Conservation (phyloP, 163 green algal species). For the Volvox carteri region DNA sequence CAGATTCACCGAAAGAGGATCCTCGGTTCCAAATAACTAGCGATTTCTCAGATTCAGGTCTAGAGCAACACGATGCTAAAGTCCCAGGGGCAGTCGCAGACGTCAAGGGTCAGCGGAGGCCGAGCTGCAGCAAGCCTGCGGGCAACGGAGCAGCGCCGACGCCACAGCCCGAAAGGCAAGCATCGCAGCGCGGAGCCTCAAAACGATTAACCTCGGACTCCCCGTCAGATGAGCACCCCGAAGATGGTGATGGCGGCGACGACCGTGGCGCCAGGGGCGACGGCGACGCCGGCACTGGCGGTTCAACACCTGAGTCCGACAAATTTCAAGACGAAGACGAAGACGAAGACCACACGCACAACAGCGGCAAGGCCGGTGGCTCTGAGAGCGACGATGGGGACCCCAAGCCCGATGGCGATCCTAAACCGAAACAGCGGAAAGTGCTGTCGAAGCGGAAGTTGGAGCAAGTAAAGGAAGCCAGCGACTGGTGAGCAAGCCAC, state of each 20-base stretch:
- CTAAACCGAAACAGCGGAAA: slow-evolving; percentile 55
- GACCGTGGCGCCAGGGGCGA: not conserved
- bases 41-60: slow-evolving; percentile 37
- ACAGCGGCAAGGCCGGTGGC: not conserved
- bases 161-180: not conserved
- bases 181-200: not conserved
- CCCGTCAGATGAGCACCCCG: not conserved
- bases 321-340: not conserved
- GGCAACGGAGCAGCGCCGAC: not conserved
- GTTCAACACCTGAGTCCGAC: not conserved
- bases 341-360: not conserved
- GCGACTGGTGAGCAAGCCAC: slow-evolving; percentile 30
- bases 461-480: slow-evolving; percentile 59
- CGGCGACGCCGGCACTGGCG: not conserved
- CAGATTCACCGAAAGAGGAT: not conserved
- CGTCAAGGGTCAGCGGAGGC: not conserved
- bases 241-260: not conserved
- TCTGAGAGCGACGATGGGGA: not conserved
- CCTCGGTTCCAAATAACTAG: slow-evolving; percentile 19
- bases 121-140: not conserved
- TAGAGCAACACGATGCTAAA: not conserved
- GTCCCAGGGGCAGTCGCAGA: not conserved
- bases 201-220: not conserved
- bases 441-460: slow-evolving; percentile 63
- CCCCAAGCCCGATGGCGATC: not conserved